phyloP scores from a whole-genome alignment of 495 filamentous ascomycete species.

The Trypethelium eluteriae region DNA sequence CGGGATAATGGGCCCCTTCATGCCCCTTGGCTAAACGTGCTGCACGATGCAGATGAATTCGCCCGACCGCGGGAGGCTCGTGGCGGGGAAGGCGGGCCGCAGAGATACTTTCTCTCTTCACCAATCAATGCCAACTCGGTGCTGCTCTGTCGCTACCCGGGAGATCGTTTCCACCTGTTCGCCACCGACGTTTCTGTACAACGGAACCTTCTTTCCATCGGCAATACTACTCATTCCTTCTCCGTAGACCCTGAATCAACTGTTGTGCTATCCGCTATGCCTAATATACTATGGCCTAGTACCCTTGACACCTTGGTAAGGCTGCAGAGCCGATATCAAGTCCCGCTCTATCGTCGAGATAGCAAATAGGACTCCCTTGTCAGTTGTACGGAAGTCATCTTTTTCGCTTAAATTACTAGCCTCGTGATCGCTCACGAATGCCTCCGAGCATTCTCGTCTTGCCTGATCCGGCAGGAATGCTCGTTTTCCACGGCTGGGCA shows the following conservation, averaged over 20 bases:
- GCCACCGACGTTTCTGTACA: not conserved
- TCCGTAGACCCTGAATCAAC: not conserved
- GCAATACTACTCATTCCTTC: not conserved
- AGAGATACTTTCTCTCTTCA: not conserved
- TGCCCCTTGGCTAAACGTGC: too few species aligned
- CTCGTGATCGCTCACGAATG: too few species aligned
- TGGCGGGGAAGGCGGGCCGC: not conserved
- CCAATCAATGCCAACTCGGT: too few species aligned
- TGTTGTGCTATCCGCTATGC: not conserved
- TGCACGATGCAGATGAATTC: not conserved
- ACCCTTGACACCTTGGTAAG: not conserved
- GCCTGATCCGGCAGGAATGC: too few species aligned
- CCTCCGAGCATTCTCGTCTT: too few species aligned
- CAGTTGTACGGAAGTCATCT: too few species aligned
- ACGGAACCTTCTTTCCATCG: not conserved
- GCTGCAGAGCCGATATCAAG: not conserved
- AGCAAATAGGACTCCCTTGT: too few species aligned
- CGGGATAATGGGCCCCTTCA: not conserved
- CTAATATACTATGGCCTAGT: not conserved
- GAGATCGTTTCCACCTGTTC: not conserved
- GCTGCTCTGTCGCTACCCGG: too few species aligned
- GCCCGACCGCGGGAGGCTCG: not conserved
- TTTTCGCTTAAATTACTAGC: too few species aligned
- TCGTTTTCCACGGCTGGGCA: too few species aligned
- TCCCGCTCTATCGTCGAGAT: not conserved